Conservation (phyloP, 345 rosid species). For the Geranium rotundifolium region DNA sequence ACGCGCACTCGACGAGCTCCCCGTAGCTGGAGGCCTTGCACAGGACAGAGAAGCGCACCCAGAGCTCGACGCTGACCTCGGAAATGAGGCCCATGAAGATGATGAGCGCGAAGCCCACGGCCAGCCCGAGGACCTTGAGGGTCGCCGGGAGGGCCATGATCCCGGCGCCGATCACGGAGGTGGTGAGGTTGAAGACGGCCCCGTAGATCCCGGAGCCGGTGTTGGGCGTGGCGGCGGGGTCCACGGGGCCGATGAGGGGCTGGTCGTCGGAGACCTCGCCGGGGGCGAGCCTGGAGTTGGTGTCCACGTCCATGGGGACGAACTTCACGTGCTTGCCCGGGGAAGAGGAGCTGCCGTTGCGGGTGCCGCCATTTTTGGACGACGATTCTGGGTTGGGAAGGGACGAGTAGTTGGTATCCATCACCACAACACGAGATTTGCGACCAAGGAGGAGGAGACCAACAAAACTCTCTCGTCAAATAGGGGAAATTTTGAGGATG, state of each 20-base stretch:
- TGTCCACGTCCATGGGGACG: background rate
- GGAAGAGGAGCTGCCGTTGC: background rate
- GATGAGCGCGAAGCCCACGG: constrained; percentile 53
- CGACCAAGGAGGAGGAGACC: too few relatives aligned
- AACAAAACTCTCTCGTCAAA: too few relatives aligned
- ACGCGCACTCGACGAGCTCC: constrained; percentile 66
- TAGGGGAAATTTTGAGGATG: background rate
- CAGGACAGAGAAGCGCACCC: constrained; percentile 56
- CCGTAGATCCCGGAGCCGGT: constrained; percentile 61
- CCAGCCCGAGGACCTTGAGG: constrained; percentile 83
- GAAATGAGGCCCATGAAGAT: constrained; percentile 70
- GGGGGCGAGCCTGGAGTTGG: constrained; percentile 7
- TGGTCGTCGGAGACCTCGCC: constrained; percentile 31
- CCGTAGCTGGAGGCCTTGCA: constrained; percentile 72
- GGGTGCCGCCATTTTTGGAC: background rate
- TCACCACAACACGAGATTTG: background rate
- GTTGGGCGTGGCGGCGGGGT: background rate
- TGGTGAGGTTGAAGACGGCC: constrained; percentile 86
- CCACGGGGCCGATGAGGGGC: constrained; percentile 15
- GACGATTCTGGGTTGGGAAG: background rate
- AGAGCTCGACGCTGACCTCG: constrained; percentile 75
- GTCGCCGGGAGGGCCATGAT: constrained; percentile 98
- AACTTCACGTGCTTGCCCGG: background rate
- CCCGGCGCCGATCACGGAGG: constrained; percentile 88
- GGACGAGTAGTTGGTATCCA: background rate